Evolutionary conservation across 805 yeast genomes (phyloP).

Genomic region (Zygosaccharomyces siamensis): DNA sequence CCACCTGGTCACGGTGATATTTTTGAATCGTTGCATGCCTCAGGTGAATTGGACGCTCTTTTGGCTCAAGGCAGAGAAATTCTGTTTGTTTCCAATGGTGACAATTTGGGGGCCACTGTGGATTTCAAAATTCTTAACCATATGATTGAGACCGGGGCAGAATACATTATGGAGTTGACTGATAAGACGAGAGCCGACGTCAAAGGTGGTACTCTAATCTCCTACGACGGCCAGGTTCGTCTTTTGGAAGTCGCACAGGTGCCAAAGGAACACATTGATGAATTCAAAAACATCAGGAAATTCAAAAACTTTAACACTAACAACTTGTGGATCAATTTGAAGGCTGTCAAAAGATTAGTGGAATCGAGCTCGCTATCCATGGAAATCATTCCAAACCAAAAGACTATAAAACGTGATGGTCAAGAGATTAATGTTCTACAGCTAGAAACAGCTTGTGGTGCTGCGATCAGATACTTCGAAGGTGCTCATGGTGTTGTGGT

Average conservation of each 20-base stretch:
- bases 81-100: conserved; percentile 95
- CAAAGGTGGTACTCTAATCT: conserved; percentile 97
- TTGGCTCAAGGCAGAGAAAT: conserved; percentile 92
- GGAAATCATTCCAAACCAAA: conserved; percentile 94
- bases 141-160: conserved; percentile 87
- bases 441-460: conserved; percentile 98
- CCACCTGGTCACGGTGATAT: conserved; percentile 99
- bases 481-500: conserved; percentile 98
- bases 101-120: conserved; percentile 97
- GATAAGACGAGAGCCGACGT: conserved; percentile 99
- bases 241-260: conserved; percentile 90
- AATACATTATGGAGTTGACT: conserved; percentile 96
- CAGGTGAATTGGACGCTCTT: conserved; percentile 88
- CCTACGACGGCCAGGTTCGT: conserved; percentile 91
- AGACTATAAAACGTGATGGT: conserved; percentile 70
- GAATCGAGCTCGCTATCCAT: conserved; percentile 75
- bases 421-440: conserved; percentile 84
- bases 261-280: conserved; percentile 97
- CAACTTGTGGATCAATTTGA: conserved; percentile 94
- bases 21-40: conserved; percentile 80
- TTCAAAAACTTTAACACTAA: conserved; percentile 98
- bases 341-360: conserved; percentile 88
- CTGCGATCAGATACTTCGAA: conserved; percentile 92
- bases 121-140: conserved; percentile 85
- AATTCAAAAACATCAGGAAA: conserved; percentile 94